Evolutionary conservation across 2,329 filamentous ascomycete genomes (phyloP), one percentile per base, ranked within the genome.

Genomic region (Dactylellina parvicollis): DNA sequence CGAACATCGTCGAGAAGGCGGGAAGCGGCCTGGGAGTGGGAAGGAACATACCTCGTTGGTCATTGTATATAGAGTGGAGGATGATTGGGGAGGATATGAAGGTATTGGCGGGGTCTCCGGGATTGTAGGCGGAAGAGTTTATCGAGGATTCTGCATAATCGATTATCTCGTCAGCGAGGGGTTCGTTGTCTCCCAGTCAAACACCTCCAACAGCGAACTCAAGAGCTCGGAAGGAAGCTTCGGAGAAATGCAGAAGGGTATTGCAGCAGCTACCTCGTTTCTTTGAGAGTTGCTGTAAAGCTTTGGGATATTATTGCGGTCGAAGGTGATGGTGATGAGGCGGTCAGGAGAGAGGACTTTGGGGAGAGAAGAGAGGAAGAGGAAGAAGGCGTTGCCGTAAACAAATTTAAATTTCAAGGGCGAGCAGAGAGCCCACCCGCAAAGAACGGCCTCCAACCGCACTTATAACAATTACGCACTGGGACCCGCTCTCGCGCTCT

Each of bases 121-220:
- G 52, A 30, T 65, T 34, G 24, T 40, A 36, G 44, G 50, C 36
- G 46, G 32, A 47, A 60, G 46, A 55, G 67, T 32, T 65, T 72
- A 72, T 72, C 67, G 67, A 72, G 36, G 67, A 38, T 59, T 64
- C 67, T 72, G 67, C 67, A 60, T 72, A 72, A 72, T 72, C 67
- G 59, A 72, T 72, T 65, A 65, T 60, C 46, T 60, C 32, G 67
- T 72, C 67, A 72, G 67, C 67, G 67, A 72, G 67, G 67, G 67
- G 67, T 72, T 72, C 64, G 54, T 65, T 72, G 59, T 59, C 28
- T 56, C 44, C 34, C 49, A 30, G 67, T 72, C 67, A 72, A 72
- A 72, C 67, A 72, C 59, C 59, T 65, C 40, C 14, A 44, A 50
- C 22, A 44, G 28, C 56, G 44, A 28, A 34, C 28, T 46, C 28